phyloP scores from a whole-genome alignment of 2,329 filamentous ascomycete genomes.

The Diaporthe velutina region DNA sequence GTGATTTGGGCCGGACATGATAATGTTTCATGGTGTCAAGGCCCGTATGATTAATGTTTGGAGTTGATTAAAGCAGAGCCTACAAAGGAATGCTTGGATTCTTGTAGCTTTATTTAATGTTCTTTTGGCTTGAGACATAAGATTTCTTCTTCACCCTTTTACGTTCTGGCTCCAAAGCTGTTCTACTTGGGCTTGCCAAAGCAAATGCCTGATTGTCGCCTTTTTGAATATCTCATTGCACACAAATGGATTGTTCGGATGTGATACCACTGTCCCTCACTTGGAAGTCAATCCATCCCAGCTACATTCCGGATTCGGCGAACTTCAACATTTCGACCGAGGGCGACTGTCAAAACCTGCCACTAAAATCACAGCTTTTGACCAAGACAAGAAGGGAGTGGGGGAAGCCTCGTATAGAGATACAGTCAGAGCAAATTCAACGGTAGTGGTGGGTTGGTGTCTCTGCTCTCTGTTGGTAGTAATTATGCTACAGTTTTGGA shows the following conservation, averaged over 20 bases:
- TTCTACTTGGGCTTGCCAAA: not conserved
- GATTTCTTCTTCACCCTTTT: not conserved
- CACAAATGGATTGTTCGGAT: not conserved
- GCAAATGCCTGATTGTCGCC: not conserved
- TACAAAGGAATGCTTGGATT: not conserved
- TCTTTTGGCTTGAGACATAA: constrained; percentile 2
- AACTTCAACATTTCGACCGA: not conserved
- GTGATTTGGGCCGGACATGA: not conserved
- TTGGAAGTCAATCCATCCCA: not conserved
- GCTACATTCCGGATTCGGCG: not conserved
- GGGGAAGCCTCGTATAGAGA: no score
- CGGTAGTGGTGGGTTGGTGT: no score
- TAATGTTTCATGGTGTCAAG: not conserved
- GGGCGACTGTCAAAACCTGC: not conserved
- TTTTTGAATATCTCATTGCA: not conserved
- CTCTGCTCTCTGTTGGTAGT: no score
- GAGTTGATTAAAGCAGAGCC: constrained; percentile 11
- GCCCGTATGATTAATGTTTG: constrained; percentile 8
- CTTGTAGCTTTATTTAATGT: constrained; percentile 24
- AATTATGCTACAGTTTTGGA: no score
- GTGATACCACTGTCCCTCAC: not conserved
- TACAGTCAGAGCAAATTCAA: no score
- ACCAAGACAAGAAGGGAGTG: no score
- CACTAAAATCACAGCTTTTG: no score
- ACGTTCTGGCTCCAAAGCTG: not conserved